Base-by-base conservation (phyloP, 2,329 filamentous ascomycete genomes). In the Trichoderma citrinoviride region DNA sequence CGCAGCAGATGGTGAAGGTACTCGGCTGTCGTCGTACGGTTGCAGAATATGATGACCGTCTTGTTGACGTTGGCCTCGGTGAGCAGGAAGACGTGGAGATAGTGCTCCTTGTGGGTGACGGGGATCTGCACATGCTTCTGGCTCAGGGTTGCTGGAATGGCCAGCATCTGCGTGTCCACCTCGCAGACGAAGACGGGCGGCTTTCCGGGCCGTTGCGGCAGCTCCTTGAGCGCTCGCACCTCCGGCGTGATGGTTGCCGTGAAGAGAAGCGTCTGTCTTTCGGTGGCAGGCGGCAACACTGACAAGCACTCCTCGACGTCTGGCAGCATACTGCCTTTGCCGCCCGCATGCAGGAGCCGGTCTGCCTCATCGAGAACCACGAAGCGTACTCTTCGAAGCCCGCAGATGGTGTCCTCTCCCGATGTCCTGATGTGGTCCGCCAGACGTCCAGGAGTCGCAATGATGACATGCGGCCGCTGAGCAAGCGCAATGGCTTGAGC, bases 281-380 rank as follows among this genome's bases (percentile, higher is more conserved):
- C 83, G 1, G 84, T 79, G 5, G 92, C 85, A 0, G 91, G 87
- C 0, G 95, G 95, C 0, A 99, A 83, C 2, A 89, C 88, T 2
- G 87, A 88, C 4, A 99, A 83, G 73, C 93, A 97, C 67, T 92
- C 91, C 74, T 96, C 92, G 1, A 99, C 87, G 72, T 97, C 95
- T 5, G 92, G 90, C n/a, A 97, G 83, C 93, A 97, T 97, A 77
- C 89, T 93, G 27, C 93, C 94, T 19, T 85, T 83, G 0, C 85
- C 87, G 56, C 87, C 86, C 40, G 88, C 85, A 44, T 90, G 85
- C 50, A 99, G 85, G 43, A 99, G 83, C 50, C 95, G 87, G 79
- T 99, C 95, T 4, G 95, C 95, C 81, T 99, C 95, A 74, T 99
- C 95, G 47, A 99, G 88, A 7, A 99, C 93, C 3, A 98, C 91